Percentiles rank a stretch among this genome's conserved stretches.
phyloP scores from a whole-genome alignment of 257 asterid species.

The Ballota nigra region DNA sequence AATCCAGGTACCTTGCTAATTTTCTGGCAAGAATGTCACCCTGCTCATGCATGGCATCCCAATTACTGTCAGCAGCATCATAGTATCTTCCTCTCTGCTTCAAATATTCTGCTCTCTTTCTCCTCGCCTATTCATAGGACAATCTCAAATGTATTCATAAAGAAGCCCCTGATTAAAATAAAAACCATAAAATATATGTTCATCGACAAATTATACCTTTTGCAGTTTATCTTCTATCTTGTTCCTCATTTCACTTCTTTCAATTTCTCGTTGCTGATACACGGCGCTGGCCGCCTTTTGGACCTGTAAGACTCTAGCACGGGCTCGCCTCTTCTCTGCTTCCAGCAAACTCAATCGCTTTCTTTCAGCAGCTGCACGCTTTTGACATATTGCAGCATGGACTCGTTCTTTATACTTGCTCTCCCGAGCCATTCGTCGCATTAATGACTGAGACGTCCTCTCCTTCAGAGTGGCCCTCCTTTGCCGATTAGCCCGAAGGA shows the following conservation, averaged over 20 bases:
- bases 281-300: conserved; percentile 68
- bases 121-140: conserved; percentile 63
- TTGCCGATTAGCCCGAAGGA: conserved; percentile 72
- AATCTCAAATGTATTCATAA: conserved; percentile 3
- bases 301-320: conserved; percentile 70
- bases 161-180: background rate
- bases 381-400: conserved; percentile 75
- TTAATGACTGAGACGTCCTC: conserved; percentile 80
- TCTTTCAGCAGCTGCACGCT: conserved; percentile 92
- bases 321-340: conserved; percentile 82
- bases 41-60: conserved; percentile 56
- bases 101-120: conserved; percentile 80
- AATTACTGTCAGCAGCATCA: conserved; percentile 31
- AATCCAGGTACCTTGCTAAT: conserved; percentile 55
- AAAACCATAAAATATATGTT: background rate
- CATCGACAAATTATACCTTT: conserved; percentile 45
- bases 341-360: conserved; percentile 78
- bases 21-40: conserved; percentile 71
- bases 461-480: conserved; percentile 80
- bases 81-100: conserved; percentile 72
- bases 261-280: conserved; percentile 68
- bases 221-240: conserved; percentile 80
- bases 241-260: conserved; percentile 69
- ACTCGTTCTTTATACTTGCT: conserved; percentile 89
- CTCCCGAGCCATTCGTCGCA: conserved; percentile 72